phyloP scores from a whole-genome alignment of 345 rosid genomes.

The Dimocarpus longan region DNA sequence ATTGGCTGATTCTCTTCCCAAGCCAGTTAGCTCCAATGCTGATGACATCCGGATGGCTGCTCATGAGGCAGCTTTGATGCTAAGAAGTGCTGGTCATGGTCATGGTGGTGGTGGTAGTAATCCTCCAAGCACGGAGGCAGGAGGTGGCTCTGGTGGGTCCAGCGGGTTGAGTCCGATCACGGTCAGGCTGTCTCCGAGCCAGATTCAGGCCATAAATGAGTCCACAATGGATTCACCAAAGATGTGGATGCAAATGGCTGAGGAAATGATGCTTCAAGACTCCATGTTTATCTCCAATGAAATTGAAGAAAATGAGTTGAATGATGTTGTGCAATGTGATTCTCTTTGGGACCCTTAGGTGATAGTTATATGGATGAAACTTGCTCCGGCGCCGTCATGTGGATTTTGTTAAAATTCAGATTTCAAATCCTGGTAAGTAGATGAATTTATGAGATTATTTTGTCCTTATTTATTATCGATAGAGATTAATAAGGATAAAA shows the following conservation, averaged over 20 bases:
- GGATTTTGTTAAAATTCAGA: no score
- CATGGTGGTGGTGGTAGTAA: not conserved
- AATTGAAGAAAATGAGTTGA: not conserved
- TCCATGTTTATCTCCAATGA: conserved; percentile 9
- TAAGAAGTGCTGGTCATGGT: not conserved
- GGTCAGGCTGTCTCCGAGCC: conserved; percentile 64
- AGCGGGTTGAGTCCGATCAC: conserved; percentile 6
- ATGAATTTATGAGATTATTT: no score
- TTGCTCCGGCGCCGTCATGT: no score
- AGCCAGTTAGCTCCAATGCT: conserved; percentile 51
- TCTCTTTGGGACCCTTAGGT: conserved; percentile 23
- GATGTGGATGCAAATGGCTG: conserved; percentile 63
- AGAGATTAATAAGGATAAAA: no score
- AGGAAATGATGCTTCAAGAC: conserved; percentile 24
- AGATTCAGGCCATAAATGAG: conserved; percentile 85
- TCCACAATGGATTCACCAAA: conserved; percentile 77
- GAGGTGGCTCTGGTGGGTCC: not conserved
- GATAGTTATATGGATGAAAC: not conserved
- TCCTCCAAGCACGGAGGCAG: not conserved
- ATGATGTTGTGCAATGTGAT: not conserved
- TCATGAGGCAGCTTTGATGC: conserved; percentile 32
- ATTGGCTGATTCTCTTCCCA: conserved; percentile 41
- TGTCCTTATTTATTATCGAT: no score
- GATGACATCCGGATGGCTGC: conserved; percentile 79
- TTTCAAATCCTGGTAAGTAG: no score